Evolutionary conservation across 257 asterid genomes (phyloP).

Genomic region (Vinca minor): DNA sequence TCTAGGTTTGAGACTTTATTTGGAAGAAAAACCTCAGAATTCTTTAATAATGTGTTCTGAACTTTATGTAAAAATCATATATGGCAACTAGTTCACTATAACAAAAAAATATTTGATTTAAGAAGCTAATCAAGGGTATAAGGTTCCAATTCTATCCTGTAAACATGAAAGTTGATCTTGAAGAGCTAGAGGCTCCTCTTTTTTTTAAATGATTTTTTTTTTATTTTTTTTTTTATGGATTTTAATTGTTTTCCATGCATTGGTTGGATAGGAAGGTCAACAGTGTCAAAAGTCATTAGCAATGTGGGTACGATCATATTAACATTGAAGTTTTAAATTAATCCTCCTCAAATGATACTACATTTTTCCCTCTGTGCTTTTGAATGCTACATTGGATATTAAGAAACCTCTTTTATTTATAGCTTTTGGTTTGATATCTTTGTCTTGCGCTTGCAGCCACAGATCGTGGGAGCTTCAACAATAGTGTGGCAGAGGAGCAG

Average conservation of each 20-base stretch:
- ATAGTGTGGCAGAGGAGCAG: conserved; percentile 75
- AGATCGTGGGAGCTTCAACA: conserved; percentile 78
- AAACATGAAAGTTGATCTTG: background rate
- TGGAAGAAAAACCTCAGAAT: background rate
- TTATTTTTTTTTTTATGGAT: background rate
- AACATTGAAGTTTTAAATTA: background rate
- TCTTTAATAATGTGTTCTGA: background rate
- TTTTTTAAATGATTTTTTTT: no score
- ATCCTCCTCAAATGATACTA: background rate
- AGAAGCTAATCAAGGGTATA: background rate
- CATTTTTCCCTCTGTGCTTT: background rate
- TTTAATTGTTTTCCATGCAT: background rate
- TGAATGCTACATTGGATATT: background rate
- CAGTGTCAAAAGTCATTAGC: background rate
- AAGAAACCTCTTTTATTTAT: background rate
- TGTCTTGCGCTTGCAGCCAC: conserved; percentile 29
- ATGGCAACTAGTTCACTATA: background rate
- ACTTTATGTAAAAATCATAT: background rate
- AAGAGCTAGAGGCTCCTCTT: background rate
- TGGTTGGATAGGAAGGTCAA: background rate
- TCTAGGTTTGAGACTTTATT: background rate
- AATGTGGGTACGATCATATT: background rate
- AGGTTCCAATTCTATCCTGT: background rate
- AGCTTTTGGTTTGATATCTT: background rate
- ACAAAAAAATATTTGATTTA: background rate